Evolutionary conservation across 495 filamentous ascomycete genomes (phyloP).

Genomic region (Lasiosphaeria ovina): DNA sequence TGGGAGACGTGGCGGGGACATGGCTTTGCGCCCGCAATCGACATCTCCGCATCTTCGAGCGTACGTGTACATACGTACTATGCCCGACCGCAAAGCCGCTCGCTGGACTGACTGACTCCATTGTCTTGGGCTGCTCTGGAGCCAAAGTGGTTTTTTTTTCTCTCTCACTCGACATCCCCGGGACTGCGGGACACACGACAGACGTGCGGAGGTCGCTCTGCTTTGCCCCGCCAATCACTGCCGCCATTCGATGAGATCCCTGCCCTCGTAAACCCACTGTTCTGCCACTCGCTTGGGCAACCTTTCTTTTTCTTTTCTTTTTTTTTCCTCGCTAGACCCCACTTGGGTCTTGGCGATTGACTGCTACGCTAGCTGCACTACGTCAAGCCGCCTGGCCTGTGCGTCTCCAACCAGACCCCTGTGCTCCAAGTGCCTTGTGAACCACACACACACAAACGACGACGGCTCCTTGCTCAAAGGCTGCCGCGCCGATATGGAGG

Average conservation of each 20-base stretch:
- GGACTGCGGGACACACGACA: not conserved
- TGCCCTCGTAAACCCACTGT: not conserved
- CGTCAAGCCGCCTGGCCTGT: slow-evolving; percentile 7
- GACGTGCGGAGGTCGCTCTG: not conserved
- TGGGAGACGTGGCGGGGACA: no score
- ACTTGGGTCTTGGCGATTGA: slow-evolving; percentile 21
- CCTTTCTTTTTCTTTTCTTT: slow-evolving; percentile 11
- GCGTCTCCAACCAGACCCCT: slow-evolving; percentile 4
- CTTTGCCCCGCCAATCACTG: not conserved
- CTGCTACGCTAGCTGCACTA: slow-evolving; percentile 17
- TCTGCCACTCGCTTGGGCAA: slow-evolving; percentile 1
- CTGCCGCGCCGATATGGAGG: not conserved
- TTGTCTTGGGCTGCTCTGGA: no score
- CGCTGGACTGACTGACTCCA: no score
- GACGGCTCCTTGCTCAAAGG: no score
- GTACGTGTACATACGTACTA: no score
- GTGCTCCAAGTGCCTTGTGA: not conserved
- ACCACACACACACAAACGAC: not conserved
- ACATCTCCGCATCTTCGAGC: no score
- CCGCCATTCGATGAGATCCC: slow-evolving; percentile 1
- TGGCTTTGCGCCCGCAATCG: no score
- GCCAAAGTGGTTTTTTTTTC: no score
- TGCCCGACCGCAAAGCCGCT: no score
- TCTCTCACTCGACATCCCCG: no score
- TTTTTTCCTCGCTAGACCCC: slow-evolving; percentile 1